A percentile compares a stretch with the other conserved stretches of the same genome.
phyloP scores from a whole-genome alignment of 371 early-diverging fungal genomes.

The Mortierella sp. region DNA sequence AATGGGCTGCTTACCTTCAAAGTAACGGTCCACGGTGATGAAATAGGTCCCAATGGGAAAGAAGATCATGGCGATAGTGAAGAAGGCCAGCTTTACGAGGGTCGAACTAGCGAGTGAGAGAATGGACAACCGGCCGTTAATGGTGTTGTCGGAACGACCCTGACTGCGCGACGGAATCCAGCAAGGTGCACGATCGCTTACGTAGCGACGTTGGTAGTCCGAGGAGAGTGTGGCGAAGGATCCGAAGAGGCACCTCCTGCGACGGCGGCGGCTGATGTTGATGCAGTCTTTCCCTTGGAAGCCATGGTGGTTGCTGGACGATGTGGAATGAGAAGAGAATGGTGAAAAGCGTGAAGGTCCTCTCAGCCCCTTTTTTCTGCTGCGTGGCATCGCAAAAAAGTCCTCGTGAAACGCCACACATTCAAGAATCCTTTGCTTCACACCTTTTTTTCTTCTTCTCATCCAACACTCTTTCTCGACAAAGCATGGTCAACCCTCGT shows the following conservation, averaged over 20 bases:
- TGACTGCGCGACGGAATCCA: background rate
- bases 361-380: too few relatives aligned
- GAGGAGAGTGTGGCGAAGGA: conserved; percentile 10
- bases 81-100: conserved; percentile 56
- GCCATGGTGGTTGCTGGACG: background rate
- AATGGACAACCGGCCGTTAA: background rate
- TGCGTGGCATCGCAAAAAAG: too few relatives aligned
- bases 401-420: too few relatives aligned
- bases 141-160: background rate
- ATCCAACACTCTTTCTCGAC: background rate
- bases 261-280: background rate
- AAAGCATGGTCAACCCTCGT: conserved; percentile 66
- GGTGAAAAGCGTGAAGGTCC: too few relatives aligned
- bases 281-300: conserved; percentile 1
- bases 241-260: conserved; percentile 9
- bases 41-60: conserved; percentile 61
- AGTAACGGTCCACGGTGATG: conserved; percentile 52
- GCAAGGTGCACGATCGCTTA: conserved; percentile 4
- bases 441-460: too few relatives aligned
- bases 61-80: conserved; percentile 57
- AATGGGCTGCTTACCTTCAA: conserved; percentile 51
- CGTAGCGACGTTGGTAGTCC: conserved; percentile 15
- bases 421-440: too few relatives aligned
- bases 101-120: conserved; percentile 24
- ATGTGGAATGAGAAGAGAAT: too few relatives aligned